Percentiles rank a stretch among this genome's conserved stretches.
Evolutionary conservation across 2,329 filamentous ascomycete genomes (phyloP).

Genomic region (Paramyrothecium roridum): DNA sequence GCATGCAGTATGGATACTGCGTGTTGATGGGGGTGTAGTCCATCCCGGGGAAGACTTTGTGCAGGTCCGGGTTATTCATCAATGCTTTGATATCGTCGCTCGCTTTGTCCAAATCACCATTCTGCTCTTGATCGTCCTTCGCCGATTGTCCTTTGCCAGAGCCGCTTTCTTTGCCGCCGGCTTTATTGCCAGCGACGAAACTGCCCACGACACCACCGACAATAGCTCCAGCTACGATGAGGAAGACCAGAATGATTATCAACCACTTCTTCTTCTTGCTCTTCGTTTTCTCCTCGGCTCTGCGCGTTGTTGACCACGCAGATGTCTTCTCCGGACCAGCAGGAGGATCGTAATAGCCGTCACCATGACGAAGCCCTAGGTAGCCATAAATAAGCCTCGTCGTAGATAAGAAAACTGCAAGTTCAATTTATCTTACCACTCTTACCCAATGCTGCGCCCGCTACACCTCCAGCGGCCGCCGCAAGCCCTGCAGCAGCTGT

Average conservation of each 20-base stretch:
- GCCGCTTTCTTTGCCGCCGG: constrained; percentile 13
- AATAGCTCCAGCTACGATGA: constrained; percentile 68
- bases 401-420: neutral
- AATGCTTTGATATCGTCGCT: constrained; percentile 77
- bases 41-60: constrained; percentile 93
- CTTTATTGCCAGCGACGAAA: constrained; percentile 56
- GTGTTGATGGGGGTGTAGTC: constrained; percentile 92
- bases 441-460: constrained; percentile 24
- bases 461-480: constrained; percentile 35
- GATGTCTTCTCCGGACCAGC: constrained; percentile 57
- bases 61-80: constrained; percentile 75
- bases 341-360: constrained; percentile 29
- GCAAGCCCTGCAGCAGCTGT: constrained; percentile 40
- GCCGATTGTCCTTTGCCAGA: constrained; percentile 45
- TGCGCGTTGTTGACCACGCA: constrained; percentile 52
- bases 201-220: constrained; percentile 73
- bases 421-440: constrained; percentile 13
- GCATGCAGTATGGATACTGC: constrained; percentile 81
- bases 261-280: constrained; percentile 66
- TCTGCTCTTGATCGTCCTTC: constrained; percentile 54
- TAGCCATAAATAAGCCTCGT: constrained; percentile 4
- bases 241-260: constrained; percentile 59
- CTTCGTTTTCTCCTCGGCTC: constrained; percentile 50
- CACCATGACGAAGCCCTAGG: neutral
- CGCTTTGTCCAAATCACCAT: constrained; percentile 70